phyloP scores from a whole-genome alignment of 805 yeast genomes.

The Pichia manshurica region DNA sequence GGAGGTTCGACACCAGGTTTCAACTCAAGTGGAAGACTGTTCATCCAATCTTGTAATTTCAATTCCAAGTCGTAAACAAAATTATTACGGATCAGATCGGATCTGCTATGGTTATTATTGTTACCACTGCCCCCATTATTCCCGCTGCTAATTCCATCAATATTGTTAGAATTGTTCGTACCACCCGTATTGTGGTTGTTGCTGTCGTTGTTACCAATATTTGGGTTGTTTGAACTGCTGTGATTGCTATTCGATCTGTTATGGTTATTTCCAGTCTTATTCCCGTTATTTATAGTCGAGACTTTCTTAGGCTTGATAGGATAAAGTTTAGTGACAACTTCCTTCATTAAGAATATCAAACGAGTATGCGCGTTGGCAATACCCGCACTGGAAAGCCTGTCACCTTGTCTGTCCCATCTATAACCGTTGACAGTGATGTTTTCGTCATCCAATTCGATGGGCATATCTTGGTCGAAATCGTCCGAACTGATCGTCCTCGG shows the following conservation, averaged over 20 bases:
- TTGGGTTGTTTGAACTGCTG: constrained; percentile 1
- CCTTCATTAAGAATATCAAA: constrained; percentile 62
- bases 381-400: constrained; percentile 60
- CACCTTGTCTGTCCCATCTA: constrained; percentile 36
- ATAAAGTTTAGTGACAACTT: constrained; percentile 66
- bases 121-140: background rate
- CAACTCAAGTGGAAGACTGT: constrained; percentile 61
- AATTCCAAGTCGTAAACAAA: constrained; percentile 58
- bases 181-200: background rate
- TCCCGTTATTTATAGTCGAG: constrained; percentile 17
- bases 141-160: background rate
- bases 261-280: background rate
- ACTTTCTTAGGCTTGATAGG: constrained; percentile 51
- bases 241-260: background rate
- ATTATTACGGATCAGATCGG: constrained; percentile 30
- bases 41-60: constrained; percentile 68
- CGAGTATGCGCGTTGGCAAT: constrained; percentile 84
- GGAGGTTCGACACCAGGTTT: constrained; percentile 69
- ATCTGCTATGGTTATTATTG: constrained; percentile 24
- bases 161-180: background rate
- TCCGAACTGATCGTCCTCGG: constrained; percentile 73
- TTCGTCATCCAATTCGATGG: constrained; percentile 81
- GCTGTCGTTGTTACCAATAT: background rate
- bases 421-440: constrained; percentile 67
- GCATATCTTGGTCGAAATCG: constrained; percentile 84